Evolutionary conservation across 345 rosid genomes (phyloP), one percentile per base, ranked within the genome.

Genomic region (Physaria fendleri): DNA sequence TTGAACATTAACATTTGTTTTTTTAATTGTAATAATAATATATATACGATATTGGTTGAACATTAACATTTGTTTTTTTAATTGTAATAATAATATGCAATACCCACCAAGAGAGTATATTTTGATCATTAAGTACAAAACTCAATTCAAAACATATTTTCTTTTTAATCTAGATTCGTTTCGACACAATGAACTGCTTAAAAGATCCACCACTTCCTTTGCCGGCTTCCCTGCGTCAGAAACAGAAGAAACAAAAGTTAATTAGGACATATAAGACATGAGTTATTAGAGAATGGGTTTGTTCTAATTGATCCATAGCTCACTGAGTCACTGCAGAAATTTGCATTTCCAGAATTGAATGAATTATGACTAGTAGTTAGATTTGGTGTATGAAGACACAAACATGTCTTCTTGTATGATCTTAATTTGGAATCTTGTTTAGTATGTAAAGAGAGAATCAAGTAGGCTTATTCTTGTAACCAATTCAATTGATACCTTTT

Each of bases 201-300:
- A 71, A 88, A 88, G 66, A 83, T 75, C 87, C 87, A 85, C 93
- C 93, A 85, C 71, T 84, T 81, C 55, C 62, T 74, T 38, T 42
- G 76, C 50, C 77, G 79, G 23, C 50, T 65, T 65, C 64, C 70
- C 90, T 83, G 86, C 16, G 59, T 40, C 40, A 61, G 22, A 63
- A 45, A 60, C 38, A 53, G 1, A 60, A 3, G 35, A 24, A 32
- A 49, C 41, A 51, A 30, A 10, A 39, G 4, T 22, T 33, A 2
- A 11, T 14, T 6, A 9, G 33, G 27, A 33, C 4, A 12, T 51
- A 51, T 48, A 48, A 48, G 13, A 28, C 0, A 15, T 49, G 16
- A 44, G 23, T 49, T 47, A 20, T 25, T 47, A 34, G 34, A 25
- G 5, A 46, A 3, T 40, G 22, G 22, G 20, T 6, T 2, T 15